These are phyloP conservation scores for Xylariomycetidae sp. DNA, from an alignment of 2,329 filamentous ascomycete genomes.

Conservation along the genomic window DNA sequence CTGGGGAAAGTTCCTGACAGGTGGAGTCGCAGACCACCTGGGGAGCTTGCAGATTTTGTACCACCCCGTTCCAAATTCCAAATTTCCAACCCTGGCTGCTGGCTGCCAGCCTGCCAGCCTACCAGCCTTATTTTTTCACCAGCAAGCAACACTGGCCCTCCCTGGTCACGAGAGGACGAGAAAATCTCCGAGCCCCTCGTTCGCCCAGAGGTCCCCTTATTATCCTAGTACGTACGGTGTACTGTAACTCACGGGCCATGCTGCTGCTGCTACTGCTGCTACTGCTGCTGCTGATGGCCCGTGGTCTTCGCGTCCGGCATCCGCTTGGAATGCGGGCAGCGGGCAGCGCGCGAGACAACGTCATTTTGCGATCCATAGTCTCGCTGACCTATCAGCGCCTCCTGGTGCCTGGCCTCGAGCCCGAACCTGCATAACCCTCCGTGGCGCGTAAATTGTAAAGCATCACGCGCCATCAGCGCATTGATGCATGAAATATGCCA, in stretches of 20 bases:
- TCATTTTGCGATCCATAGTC: too few species aligned
- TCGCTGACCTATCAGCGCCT: too few species aligned
- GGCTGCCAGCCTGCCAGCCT: slow-evolving; percentile 1
- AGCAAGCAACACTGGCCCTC: slow-evolving; percentile 6
- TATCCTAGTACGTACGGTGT: slow-evolving; percentile 7
- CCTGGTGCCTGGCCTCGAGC: slow-evolving; percentile 4
- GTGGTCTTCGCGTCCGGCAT: too few species aligned
- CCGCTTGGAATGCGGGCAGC: too few species aligned
- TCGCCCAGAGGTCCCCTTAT: slow-evolving; percentile 17
- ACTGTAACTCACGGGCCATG: slow-evolving; percentile 2
- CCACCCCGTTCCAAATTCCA: not conserved
- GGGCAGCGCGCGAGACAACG: too few species aligned
- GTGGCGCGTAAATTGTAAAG: not conserved
- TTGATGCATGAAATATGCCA: slow-evolving; percentile 24
- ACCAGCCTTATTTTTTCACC: not conserved
- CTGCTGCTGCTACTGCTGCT: too few species aligned
- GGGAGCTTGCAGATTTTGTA: slow-evolving; percentile 10
- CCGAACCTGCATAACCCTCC: slow-evolving; percentile 10
- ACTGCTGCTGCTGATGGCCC: too few species aligned
- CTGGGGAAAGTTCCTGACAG: slow-evolving; percentile 9
- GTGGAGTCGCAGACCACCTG: slow-evolving; percentile 15
- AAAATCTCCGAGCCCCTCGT: slow-evolving; percentile 15
- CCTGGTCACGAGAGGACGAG: slow-evolving; percentile 8
- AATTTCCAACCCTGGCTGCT: not conserved
- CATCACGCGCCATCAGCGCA: slow-evolving; percentile 13